phyloP scores from a whole-genome alignment of 2,329 filamentous ascomycete species.

The Aspergillus tamarii region DNA sequence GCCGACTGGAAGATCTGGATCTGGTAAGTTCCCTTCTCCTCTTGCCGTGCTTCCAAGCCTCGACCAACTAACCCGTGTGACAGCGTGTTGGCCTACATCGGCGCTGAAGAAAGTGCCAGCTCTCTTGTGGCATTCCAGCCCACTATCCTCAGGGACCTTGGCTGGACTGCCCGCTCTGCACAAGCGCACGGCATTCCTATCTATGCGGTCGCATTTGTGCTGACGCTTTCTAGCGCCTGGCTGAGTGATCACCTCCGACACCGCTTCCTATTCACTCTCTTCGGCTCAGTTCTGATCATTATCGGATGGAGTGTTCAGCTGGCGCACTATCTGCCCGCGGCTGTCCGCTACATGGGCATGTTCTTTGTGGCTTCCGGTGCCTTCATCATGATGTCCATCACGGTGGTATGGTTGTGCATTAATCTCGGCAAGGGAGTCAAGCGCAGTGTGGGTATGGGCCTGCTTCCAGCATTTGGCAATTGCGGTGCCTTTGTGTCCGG shows the following conservation, averaged over 20 bases:
- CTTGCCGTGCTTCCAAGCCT: not conserved
- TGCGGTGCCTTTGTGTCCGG: slow-evolving; percentile 48
- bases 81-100: slow-evolving; percentile 25
- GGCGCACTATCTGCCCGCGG: slow-evolving; percentile 10
- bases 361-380: slow-evolving; percentile 32
- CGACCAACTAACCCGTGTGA: not conserved
- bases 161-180: slow-evolving; percentile 34
- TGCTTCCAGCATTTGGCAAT: slow-evolving; percentile 50
- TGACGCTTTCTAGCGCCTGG: slow-evolving; percentile 25
- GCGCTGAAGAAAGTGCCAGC: slow-evolving; percentile 21
- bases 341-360: slow-evolving; percentile 27
- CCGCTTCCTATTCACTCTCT: slow-evolving; percentile 18
- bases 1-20: slow-evolving; percentile 23
- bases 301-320: slow-evolving; percentile 19
- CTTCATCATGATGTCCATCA: slow-evolving; percentile 36
- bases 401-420: slow-evolving; percentile 42
- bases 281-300: slow-evolving; percentile 15
- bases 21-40: slow-evolving; percentile 19
- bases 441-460: slow-evolving; percentile 46
- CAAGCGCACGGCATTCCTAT: slow-evolving; percentile 40
- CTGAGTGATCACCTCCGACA: slow-evolving; percentile 17
- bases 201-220: slow-evolving; percentile 32
- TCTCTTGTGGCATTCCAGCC: slow-evolving; percentile 32
- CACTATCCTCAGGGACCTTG: slow-evolving; percentile 36
- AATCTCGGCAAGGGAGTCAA: slow-evolving; percentile 47